phyloP scores from a whole-genome alignment of 345 rosid genomes.

The Rhodamnia rubescens region DNA sequence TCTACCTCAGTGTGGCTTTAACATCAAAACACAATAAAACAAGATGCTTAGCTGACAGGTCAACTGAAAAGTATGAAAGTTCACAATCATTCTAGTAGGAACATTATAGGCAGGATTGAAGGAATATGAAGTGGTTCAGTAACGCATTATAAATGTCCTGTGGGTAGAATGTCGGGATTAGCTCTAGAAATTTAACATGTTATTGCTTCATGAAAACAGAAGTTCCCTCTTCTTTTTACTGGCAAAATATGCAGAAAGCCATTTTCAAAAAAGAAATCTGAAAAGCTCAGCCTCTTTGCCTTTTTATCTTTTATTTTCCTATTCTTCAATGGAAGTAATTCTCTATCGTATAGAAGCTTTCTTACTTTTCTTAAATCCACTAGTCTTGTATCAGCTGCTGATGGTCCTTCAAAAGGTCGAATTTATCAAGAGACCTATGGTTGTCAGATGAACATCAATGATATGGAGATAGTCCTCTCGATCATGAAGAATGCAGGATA shows the following conservation, averaged over 20 bases:
- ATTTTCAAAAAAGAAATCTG: not conserved
- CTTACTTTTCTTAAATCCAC: slow-evolving; percentile 3
- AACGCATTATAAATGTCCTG: not conserved
- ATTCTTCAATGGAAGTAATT: not conserved
- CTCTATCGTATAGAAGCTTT: not conserved
- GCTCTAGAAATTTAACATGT: not conserved
- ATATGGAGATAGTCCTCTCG: slow-evolving; percentile 88
- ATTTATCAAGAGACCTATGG: slow-evolving; percentile 92
- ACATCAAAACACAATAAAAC: not conserved
- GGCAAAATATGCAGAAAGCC: not conserved
- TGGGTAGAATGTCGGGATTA: not conserved
- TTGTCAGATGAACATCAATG: slow-evolving; percentile 92
- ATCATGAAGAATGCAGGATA: slow-evolving; percentile 84
- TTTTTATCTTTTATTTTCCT: not conserved
- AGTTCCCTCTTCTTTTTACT: not conserved
- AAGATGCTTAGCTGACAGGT: not conserved
- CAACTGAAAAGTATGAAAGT: not conserved
- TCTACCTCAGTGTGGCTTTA: not conserved
- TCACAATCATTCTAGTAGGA: not conserved
- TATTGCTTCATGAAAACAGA: not conserved
- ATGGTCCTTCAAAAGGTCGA: slow-evolving; percentile 41
- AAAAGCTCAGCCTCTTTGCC: not conserved
- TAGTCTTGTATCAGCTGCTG: slow-evolving; percentile 26
- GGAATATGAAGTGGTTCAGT: not conserved
- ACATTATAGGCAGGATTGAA: not conserved